Conservation (phyloP, 2,329 filamentous ascomycete species). For the Exophiala sideris region DNA sequence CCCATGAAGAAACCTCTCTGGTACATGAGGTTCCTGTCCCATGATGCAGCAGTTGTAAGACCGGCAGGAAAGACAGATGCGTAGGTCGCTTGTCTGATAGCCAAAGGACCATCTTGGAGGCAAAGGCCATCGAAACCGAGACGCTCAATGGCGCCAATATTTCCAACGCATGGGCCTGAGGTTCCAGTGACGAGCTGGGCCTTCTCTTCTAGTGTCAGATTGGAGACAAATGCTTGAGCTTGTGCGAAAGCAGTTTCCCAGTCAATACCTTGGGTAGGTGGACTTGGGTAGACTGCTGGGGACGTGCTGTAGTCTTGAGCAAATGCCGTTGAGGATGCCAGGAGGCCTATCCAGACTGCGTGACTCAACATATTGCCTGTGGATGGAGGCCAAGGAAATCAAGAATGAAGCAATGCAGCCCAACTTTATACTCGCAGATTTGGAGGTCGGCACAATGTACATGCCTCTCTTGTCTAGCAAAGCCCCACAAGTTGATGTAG, state of each 20-base stretch:
- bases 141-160: constrained; percentile 33
- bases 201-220: constrained; percentile 44
- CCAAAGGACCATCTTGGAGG: constrained; percentile 29
- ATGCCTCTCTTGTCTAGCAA: no score
- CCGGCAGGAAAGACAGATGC: constrained; percentile 29
- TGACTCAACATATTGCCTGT: constrained; percentile 6
- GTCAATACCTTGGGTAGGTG: constrained; percentile 30
- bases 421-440: no score
- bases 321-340: constrained; percentile 1
- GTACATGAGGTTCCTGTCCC: constrained; percentile 37
- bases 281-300: constrained; percentile 24
- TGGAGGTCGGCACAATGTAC: no score
- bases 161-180: constrained; percentile 34
- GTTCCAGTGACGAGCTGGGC: constrained; percentile 38
- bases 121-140: constrained; percentile 35
- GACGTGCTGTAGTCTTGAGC: constrained; percentile 16
- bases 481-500: no score
- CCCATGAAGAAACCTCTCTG: constrained; percentile 34
- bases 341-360: constrained; percentile 7
- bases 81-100: constrained; percentile 26
- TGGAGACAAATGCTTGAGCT: constrained; percentile 38
- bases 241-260: constrained; percentile 38
- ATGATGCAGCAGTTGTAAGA: constrained; percentile 37
- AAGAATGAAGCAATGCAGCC: background rate
- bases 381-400: background rate